Conservation (phyloP, 169 alveolate species). For the Plasmodium malariae region DNA sequence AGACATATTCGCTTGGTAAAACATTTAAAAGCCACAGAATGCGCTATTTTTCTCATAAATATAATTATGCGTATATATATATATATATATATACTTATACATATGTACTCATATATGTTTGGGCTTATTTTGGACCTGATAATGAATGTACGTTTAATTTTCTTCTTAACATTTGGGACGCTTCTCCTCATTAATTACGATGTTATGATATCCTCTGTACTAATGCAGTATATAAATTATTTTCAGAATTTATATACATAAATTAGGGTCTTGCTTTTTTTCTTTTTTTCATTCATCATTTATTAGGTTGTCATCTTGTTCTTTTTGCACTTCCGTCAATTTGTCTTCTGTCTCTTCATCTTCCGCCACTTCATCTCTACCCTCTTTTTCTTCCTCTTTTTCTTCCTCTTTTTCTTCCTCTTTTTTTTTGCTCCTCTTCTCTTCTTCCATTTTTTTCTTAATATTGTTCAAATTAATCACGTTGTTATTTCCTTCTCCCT, state of each 20-base stretch:
- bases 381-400: constrained; percentile 16
- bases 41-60: too few species aligned
- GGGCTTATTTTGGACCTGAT: background rate
- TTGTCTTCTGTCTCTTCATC: background rate
- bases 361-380: background rate
- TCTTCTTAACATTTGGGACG: too few species aligned
- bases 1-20: too few species aligned
- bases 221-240: too few species aligned
- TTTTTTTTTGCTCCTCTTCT: constrained; percentile 15
- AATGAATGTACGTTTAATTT: background rate
- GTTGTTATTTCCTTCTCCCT: constrained; percentile 10
- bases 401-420: background rate
- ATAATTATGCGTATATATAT: constrained; percentile 11
- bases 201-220: too few species aligned
- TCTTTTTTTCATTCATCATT: too few species aligned
- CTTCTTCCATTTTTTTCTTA: constrained; percentile 59
- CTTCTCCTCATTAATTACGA: too few species aligned
- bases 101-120: background rate
- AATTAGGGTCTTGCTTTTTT: too few species aligned
- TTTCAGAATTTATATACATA: too few species aligned
- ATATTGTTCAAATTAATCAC: constrained; percentile 59
- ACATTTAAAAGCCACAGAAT: too few species aligned
- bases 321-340: too few species aligned
- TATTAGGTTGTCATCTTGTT: too few species aligned
- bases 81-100: constrained; percentile 8